Evolutionary conservation across 106 monocot genomes (phyloP).

Genomic region (Xerophyta viscosa): DNA sequence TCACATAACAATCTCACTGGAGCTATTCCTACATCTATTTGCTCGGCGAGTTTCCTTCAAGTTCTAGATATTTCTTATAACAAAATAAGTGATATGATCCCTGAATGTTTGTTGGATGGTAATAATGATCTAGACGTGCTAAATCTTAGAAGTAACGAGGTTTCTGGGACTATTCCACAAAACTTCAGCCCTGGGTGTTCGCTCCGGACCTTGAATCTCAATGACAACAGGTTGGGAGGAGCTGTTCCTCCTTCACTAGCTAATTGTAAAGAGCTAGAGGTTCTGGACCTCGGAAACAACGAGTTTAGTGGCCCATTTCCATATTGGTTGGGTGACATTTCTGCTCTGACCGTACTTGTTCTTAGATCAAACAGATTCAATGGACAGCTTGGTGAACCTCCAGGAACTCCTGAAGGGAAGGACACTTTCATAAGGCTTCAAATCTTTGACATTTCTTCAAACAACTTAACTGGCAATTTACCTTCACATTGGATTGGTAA

Average conservation of each 20-base stretch:
- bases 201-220: constrained; percentile 40
- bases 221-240: constrained; percentile 36
- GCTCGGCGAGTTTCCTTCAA: constrained; percentile 30
- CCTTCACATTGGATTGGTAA: background rate
- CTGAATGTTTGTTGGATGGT: constrained; percentile 29
- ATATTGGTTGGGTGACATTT: constrained; percentile 31
- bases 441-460: constrained; percentile 1
- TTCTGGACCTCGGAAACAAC: constrained; percentile 76
- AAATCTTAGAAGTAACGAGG: constrained; percentile 40
- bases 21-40: constrained; percentile 45
- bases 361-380: background rate
- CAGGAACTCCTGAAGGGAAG: background rate
- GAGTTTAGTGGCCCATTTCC: constrained; percentile 47
- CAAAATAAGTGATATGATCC: constrained; percentile 37
- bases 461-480: background rate
- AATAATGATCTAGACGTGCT: constrained; percentile 19
- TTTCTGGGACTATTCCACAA: constrained; percentile 29
- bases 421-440: background rate
- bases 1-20: constrained; percentile 49
- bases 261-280: constrained; percentile 36
- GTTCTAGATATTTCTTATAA: constrained; percentile 72
- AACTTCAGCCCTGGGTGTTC: constrained; percentile 19
- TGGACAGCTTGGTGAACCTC: constrained; percentile 16
- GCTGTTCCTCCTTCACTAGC: constrained; percentile 32
- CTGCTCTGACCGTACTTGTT: constrained; percentile 11